phyloP scores from a whole-genome alignment of 441 rosid species.

The Brassica balearica region DNA sequence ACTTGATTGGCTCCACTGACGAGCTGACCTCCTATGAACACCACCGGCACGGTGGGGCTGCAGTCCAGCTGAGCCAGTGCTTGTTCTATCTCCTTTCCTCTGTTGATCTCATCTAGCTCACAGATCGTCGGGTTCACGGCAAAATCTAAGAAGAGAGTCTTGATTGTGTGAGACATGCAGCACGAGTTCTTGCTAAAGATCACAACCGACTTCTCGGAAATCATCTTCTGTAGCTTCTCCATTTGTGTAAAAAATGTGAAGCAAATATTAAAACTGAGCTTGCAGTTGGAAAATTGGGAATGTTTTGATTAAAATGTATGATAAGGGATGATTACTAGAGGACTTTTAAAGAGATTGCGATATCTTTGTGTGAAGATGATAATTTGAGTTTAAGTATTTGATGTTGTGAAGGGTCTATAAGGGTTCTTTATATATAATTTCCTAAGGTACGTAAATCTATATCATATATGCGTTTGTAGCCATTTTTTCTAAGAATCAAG shows the following conservation, averaged over 20 bases:
- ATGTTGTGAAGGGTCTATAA: constrained; percentile 10
- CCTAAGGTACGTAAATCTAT: constrained; percentile 1
- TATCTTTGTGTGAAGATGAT: constrained; percentile 15
- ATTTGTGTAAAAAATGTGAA: constrained; percentile 38
- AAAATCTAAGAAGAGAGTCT: constrained; percentile 62
- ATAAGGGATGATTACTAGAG: neutral
- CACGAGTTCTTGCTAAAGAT: constrained; percentile 81
- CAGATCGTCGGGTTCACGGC: constrained; percentile 72
- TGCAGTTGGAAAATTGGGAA: neutral
- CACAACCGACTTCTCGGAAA: constrained; percentile 76
- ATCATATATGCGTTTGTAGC: neutral
- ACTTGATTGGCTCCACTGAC: constrained; percentile 80
- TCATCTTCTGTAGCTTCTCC: constrained; percentile 68
- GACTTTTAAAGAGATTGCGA: neutral
- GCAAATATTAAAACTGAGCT: neutral
- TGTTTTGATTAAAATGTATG: neutral
- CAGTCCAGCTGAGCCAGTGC: constrained; percentile 64
- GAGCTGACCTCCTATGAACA: constrained; percentile 83
- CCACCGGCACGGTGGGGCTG: constrained; percentile 65
- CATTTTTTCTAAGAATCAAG: constrained; percentile 20
- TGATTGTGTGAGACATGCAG: constrained; percentile 77
- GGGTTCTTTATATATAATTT: constrained; percentile 24
- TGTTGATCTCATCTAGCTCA: constrained; percentile 66
- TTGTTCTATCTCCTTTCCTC: constrained; percentile 75
- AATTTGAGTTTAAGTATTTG: constrained; percentile 20